These are phyloP conservation scores for Podaxis sp. DNA, from an alignment of 768 basidiomycete genomes.

Conservation along the genomic window DNA sequence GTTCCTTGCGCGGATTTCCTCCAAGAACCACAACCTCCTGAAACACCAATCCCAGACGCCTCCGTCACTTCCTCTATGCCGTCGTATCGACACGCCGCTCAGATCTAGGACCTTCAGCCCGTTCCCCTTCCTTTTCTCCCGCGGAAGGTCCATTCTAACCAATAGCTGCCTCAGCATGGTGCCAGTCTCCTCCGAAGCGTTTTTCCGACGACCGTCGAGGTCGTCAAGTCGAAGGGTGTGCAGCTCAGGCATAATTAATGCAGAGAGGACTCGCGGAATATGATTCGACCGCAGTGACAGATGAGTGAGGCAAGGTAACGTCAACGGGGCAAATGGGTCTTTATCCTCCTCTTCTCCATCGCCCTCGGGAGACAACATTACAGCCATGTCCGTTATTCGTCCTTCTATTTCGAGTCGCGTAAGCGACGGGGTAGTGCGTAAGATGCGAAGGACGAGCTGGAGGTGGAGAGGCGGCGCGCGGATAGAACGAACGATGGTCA, in stretches of 20 bases:
- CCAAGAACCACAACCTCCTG: slow-evolving; percentile 27
- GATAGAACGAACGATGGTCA: slow-evolving; percentile 25
- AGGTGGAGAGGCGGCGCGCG: slow-evolving; percentile 24
- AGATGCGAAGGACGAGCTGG: slow-evolving; percentile 19
- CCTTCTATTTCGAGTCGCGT: slow-evolving; percentile 19
- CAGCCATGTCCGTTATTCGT: not conserved
- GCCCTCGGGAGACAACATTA: not conserved
- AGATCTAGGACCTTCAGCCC: not conserved
- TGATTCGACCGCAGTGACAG: slow-evolving; percentile 36
- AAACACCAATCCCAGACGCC: slow-evolving; percentile 32
- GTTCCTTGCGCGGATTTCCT: not conserved
- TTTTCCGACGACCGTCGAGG: slow-evolving; percentile 32
- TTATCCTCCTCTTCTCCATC: not conserved
- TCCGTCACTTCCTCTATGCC: not conserved
- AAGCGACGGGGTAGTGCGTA: slow-evolving; percentile 21
- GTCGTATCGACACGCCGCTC: not conserved
- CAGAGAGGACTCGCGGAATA: slow-evolving; percentile 29
- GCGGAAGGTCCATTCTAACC: slow-evolving; percentile 30
- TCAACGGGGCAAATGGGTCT: not conserved
- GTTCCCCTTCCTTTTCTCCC: not conserved
- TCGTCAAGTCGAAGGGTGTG: slow-evolving; percentile 31
- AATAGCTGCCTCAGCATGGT: slow-evolving; percentile 28
- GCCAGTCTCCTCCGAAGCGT: slow-evolving; percentile 29
- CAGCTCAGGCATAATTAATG: slow-evolving; percentile 32
- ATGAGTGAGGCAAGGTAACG: slow-evolving; percentile 21